Base-by-base conservation (phyloP, 192 early-diverging fungal species). In the Backusella parvicylindrica region DNA sequence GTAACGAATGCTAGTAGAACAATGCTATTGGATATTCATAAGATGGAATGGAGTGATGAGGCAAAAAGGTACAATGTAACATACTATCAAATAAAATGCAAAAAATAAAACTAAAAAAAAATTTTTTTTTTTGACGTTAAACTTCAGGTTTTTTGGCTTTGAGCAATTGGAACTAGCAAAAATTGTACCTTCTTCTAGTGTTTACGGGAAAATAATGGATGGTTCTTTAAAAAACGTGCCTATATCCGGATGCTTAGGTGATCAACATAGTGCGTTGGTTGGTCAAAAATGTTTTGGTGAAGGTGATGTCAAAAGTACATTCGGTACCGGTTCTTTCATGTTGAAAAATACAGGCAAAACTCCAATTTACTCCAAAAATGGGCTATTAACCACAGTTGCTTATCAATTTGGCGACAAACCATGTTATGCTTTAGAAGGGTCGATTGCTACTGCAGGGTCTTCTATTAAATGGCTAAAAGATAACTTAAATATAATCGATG, bases 241-340 rank as follows among this genome's bases (percentile, higher is more conserved):
- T 3, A 91, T 98, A 68, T 81, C 94, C 9, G 96, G 96, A 0
- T 93, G 92, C 72, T 81, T 98, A 31, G 96, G 96, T 65, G 96
- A 98, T 81, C 96, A 98, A 82, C 96, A 98, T 81, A 94, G 95
- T 6, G 96, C 96, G 18, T 84, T 96, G 63, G 95, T 98, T 36
- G 96, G 96, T n/a, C 96, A 98, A 80, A 88, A 89, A 66, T 98
- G 96, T 82, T 94, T 95, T 77, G 75, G 89, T 63, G 83, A 87
- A 3, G 96, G 95, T 12, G 91, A 94, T 79, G 91, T 90, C 71
- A 98, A 98, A 86, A 98, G 94, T 86, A 98, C 96, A 5, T 97
- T 96, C 84, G 96, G 96, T 56, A 98, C 96, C 26, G 96, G 95
- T 33, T 96, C 94, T 83, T 98, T 98, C 81, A 94, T 97, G 94